phyloP scores from a whole-genome alignment of 768 basidiomycete genomes.

The Suillus lakei region DNA sequence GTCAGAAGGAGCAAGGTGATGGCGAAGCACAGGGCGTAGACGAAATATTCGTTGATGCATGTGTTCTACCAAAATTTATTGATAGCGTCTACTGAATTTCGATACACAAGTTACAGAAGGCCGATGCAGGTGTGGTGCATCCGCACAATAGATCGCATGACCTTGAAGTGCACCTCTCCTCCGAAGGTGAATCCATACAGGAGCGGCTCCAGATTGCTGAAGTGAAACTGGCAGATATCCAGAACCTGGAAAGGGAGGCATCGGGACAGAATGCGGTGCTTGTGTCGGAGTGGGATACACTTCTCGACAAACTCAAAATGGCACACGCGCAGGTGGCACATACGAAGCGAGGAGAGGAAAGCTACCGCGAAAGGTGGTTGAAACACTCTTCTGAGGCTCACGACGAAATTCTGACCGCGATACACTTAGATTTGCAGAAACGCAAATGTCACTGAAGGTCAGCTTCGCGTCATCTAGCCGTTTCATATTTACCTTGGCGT shows the following conservation, averaged over 20 bases:
- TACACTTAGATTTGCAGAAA: constrained; percentile 22
- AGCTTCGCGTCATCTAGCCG: background rate
- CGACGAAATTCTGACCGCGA: constrained; percentile 5
- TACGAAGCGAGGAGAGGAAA: constrained; percentile 22
- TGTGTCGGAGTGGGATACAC: constrained; percentile 24
- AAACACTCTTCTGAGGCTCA: background rate
- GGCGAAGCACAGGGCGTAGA: too few relatives aligned
- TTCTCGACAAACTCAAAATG: constrained; percentile 24
- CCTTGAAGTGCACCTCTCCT: too few relatives aligned
- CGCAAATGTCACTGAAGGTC: constrained; percentile 30
- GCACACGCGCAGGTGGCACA: constrained; percentile 15
- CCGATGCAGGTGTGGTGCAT: too few relatives aligned
- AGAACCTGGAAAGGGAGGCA: constrained; percentile 20
- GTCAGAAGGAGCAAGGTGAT: too few relatives aligned
- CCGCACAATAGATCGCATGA: too few relatives aligned
- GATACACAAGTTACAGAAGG: too few relatives aligned
- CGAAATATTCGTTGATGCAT: too few relatives aligned
- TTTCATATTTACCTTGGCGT: background rate
- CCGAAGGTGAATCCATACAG: constrained; percentile 29
- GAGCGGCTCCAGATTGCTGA: constrained; percentile 20
- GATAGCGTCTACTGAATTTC: too few relatives aligned
- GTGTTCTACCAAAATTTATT: too few relatives aligned
- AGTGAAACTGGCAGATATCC: constrained; percentile 21
- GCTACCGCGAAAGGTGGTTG: constrained; percentile 31
- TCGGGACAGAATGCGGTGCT: constrained; percentile 21